Evolutionary conservation across 2,329 filamentous ascomycete species (phyloP), one percentile per base, ranked within the genome.

Genomic region (Monosporascus sp.): DNA sequence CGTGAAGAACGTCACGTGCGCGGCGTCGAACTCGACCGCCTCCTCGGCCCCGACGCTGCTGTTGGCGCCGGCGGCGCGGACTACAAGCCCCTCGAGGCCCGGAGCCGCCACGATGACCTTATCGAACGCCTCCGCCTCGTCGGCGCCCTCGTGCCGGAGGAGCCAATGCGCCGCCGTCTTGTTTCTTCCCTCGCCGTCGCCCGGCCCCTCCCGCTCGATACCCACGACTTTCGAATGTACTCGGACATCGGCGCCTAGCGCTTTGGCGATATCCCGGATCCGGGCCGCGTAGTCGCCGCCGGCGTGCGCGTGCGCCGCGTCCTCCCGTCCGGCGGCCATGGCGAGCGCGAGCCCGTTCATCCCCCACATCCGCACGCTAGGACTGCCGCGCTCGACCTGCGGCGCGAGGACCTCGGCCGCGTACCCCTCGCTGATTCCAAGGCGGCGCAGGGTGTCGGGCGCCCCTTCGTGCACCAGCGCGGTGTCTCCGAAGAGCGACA

Each of bases 371-470:
- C 38, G 24, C 50, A 63, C 59, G 5, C 55, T 51, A 5, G 24
- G 24, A n/a, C 52, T 50, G 8, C 56, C 50, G 4, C 61, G 57
- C 52, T 58, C 50, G 14, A 61, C 58, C 38, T 64, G 59, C 1
- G 63, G 60, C 7, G 50, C 53, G 17, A 64, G 55, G 17, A 65
- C 38, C 14, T 65, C 61, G 22, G 31, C 49, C 8, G 55, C 51
- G 49, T 63, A 64, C 36, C 47, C 38, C 5, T 47, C 59, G 48
- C 59, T 54, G 36, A 65, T 59, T 11, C 56, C 56, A 14, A 55
- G 55, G 36, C 31, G 41, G 19, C 46, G 51, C 9, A 65, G 52
- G 7, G 46, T 47, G 2, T 51, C 37, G 5, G 22, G 40, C 6
- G 61, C 56, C 46, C 19, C 27, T 27, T 61, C 50, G 16, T 54